Conservation (phyloP, 148 eudicot genomes). For the Camellia sinensis region DNA sequence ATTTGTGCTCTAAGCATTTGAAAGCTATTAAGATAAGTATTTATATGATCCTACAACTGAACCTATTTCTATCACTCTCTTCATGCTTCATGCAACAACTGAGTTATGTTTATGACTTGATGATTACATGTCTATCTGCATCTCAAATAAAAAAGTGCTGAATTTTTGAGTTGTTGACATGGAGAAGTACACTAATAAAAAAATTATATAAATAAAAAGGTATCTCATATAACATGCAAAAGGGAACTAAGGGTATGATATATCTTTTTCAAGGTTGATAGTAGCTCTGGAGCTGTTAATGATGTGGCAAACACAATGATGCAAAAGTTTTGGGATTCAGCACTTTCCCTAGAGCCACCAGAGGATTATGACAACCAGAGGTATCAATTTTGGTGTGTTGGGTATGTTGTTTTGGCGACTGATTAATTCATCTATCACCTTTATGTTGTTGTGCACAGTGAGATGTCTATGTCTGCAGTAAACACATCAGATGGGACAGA, state of each 20-base stretch:
- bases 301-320: conserved; percentile 82
- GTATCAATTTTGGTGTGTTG: conserved; percentile 30
- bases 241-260: conserved; percentile 17
- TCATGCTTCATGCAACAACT: too few species aligned
- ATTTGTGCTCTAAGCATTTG: not conserved
- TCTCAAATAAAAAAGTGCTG: not conserved
- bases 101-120: not conserved
- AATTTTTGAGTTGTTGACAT: not conserved
- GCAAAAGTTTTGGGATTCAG: conserved; percentile 99
- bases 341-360: conserved; percentile 73
- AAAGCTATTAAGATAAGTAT: not conserved
- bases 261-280: conserved; percentile 58
- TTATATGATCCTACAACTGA: not conserved
- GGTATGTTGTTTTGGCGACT: conserved; percentile 5
- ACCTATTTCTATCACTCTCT: not conserved
- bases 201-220: too few species aligned
- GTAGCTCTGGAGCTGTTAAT: conserved; percentile 71
- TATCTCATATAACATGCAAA: not conserved
- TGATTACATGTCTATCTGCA: not conserved
- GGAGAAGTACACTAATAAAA: not conserved
- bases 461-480: conserved; percentile 70
- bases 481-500: conserved; percentile 67
- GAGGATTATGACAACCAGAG: conserved; percentile 90
- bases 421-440: conserved; percentile 10
- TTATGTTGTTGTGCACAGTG: conserved; percentile 43